These are phyloP conservation scores for Aphanomyces euteiches DNA, from an alignment of 352 stramenopile species.

Conservation along the genomic window DNA sequence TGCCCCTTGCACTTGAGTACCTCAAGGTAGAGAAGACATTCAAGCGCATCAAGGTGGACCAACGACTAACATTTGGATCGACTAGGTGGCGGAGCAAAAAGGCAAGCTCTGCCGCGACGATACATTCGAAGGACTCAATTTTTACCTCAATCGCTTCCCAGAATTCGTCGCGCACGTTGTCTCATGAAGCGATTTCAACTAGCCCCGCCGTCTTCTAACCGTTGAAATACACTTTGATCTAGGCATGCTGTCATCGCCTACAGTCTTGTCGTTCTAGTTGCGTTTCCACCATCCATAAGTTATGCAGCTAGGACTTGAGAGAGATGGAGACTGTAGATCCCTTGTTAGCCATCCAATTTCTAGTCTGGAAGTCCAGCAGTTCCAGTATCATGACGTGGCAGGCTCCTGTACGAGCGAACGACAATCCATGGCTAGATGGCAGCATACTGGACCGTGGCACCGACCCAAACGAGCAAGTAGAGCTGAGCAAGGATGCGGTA, in stretches of 20 bases:
- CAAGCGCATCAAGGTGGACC: background rate
- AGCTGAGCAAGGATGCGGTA: background rate
- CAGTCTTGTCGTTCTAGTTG: no score
- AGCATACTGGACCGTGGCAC: background rate
- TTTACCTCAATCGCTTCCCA: constrained; percentile 92
- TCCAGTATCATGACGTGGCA: no score
- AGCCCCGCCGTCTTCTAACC: no score
- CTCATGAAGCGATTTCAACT: no score
- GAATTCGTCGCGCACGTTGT: constrained; percentile 36
- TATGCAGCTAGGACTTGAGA: no score
- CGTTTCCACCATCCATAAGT: no score
- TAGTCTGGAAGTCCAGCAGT: no score
- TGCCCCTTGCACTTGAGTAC: constrained; percentile 94
- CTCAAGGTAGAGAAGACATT: constrained; percentile 58
- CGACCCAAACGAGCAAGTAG: background rate
- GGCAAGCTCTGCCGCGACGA: constrained; percentile 94
- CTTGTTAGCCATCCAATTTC: no score
- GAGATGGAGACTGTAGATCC: no score
- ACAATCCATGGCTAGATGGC: background rate
- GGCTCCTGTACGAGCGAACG: no score
- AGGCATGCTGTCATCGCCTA: no score
- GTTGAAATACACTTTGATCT: no score
- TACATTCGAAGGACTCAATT: constrained; percentile 92
- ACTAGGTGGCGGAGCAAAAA: constrained; percentile 87
- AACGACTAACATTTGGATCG: background rate